Conservation (phyloP, 2,329 filamentous ascomycete species). For the Calonectria hawksworthii region DNA sequence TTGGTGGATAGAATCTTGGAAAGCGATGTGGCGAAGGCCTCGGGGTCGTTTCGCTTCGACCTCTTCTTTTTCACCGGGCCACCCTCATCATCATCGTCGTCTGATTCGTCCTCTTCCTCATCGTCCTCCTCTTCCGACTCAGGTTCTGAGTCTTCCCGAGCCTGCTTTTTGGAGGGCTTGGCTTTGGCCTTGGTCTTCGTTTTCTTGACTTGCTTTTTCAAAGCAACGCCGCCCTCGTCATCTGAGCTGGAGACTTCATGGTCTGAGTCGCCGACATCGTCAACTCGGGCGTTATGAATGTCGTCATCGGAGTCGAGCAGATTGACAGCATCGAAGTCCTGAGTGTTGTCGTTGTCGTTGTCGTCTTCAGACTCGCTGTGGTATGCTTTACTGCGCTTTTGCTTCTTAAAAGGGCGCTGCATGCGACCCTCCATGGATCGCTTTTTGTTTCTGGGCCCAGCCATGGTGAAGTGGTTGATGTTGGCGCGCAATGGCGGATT, state of each 20-base stretch:
- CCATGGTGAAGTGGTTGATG: constrained; percentile 47
- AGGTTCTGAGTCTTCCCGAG: constrained; percentile 35
- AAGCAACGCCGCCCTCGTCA: constrained; percentile 47
- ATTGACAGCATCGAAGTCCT: constrained; percentile 65
- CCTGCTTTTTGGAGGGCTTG: constrained; percentile 39
- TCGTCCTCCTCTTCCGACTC: constrained; percentile 39
- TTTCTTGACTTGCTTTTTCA: constrained; percentile 49
- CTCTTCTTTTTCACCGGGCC: constrained; percentile 59
- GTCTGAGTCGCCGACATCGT: constrained; percentile 61
- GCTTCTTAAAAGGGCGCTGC: constrained; percentile 64
- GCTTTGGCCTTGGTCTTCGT: constrained; percentile 42
- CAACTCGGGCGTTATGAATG: constrained; percentile 65
- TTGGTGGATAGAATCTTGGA: constrained; percentile 94
- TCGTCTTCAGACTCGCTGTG: constrained; percentile 67
- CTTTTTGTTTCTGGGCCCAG: constrained; percentile 51
- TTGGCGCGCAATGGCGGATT: constrained; percentile 27
- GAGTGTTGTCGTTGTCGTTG: constrained; percentile 56
- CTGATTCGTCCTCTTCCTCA: constrained; percentile 46
- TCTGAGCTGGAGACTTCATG: constrained; percentile 55
- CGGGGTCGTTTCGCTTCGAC: constrained; percentile 92
- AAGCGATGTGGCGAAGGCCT: constrained; percentile 92
- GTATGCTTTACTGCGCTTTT: constrained; percentile 64
- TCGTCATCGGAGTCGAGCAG: constrained; percentile 71
- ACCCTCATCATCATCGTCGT: constrained; percentile 58
- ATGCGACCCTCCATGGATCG: constrained; percentile 48